Evolutionary conservation across 2,329 filamentous ascomycete species (phyloP), one percentile per base, ranked within the genome.

Genomic region (Aureobasidium sp.): DNA sequence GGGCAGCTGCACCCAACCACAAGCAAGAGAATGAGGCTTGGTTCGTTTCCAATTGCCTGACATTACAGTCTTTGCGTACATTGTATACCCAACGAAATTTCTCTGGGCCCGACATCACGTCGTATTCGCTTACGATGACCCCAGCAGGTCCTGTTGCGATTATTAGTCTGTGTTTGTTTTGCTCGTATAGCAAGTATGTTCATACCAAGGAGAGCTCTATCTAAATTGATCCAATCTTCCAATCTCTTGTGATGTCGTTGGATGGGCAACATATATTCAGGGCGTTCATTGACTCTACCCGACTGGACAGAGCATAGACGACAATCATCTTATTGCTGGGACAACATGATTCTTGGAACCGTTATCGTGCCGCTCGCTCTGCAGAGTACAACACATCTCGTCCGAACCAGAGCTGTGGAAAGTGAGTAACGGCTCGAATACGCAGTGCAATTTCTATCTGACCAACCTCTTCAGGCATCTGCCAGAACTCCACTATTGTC

Each of bases 191-290:
- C 43, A 47, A 7, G 16, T 43, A 47, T 55, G 43, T 36, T 38
- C 53, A 65, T 59, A 43, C 54, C 45, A 50, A 40, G 38, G n/a
- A 51, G 36, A 29, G 20, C 36, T 42, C n/a, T 20, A 13, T 45
- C 45, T 20, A 50, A 27, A 36, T 60, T 43, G 23, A 33, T 6
- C 23, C 55, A 27, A 63, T 67, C 23, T 42, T 23, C 18, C 38
- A 62, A 54, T n/a, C 25, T 45, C 13, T 61, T 53, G 42, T 31
- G 51, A 38, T 42, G 33, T 42, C 47, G 45, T 62, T 29, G 58
- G n/a, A 47, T 9, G 29, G 29, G 58, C 47, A 65, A 66, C 47
- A 43, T 67, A 64, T 67, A 47, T 59, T n/a, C 60, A 50, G 54
- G 50, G 45, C 47, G 45, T 16, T 64, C 42, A 54, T 51, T 53